Percentiles rank a stretch among this genome's conserved stretches.
Conservation (phyloP, 202 grass and related monocot genomes). For the Setaria italica region DNA sequence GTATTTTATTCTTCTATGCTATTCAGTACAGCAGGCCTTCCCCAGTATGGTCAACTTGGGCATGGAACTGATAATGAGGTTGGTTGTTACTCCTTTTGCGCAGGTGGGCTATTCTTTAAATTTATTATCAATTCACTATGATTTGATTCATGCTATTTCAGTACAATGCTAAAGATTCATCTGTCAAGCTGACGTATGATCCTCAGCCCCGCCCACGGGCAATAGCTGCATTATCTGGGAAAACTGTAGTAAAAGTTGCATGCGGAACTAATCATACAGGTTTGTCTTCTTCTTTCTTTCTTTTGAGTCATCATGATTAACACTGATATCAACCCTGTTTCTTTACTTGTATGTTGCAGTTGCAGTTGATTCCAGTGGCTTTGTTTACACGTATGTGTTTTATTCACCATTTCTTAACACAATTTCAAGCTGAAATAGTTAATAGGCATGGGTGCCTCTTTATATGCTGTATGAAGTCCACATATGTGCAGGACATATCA, state of each 20-base stretch:
- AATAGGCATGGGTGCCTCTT: neutral
- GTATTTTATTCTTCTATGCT: slow-evolving; percentile 61
- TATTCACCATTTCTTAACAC: slow-evolving; percentile 35
- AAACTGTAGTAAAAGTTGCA: slow-evolving; percentile 91
- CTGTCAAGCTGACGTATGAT: slow-evolving; percentile 92
- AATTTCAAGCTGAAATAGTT: slow-evolving; percentile 21
- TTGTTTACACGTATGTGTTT: slow-evolving; percentile 97
- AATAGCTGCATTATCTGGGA: slow-evolving; percentile 81
- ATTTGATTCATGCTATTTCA: slow-evolving; percentile 53
- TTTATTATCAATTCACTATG: slow-evolving; percentile 34
- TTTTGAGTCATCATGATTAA: slow-evolving; percentile 43
- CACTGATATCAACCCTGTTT: slow-evolving; percentile 45
- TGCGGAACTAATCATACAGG: slow-evolving; percentile 99
- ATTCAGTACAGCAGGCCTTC: slow-evolving; percentile 85
- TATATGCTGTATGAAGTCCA: slow-evolving; percentile 30
- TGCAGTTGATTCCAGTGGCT: slow-evolving; percentile 95
- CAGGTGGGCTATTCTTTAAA: neutral
- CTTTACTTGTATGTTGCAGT: slow-evolving; percentile 67
- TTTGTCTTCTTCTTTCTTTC: slow-evolving; percentile 41
- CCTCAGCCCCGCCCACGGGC: slow-evolving; percentile 80
- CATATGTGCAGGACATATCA: slow-evolving; percentile 27
- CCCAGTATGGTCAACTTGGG: slow-evolving; percentile 96
- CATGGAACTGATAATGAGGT: slow-evolving; percentile 99
- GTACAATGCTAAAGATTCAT: slow-evolving; percentile 95
- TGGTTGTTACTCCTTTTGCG: slow-evolving; percentile 8